These are phyloP conservation scores for Isabelozyma gotoi DNA, from an alignment of 805 yeast genomes.

Conservation along the genomic window DNA sequence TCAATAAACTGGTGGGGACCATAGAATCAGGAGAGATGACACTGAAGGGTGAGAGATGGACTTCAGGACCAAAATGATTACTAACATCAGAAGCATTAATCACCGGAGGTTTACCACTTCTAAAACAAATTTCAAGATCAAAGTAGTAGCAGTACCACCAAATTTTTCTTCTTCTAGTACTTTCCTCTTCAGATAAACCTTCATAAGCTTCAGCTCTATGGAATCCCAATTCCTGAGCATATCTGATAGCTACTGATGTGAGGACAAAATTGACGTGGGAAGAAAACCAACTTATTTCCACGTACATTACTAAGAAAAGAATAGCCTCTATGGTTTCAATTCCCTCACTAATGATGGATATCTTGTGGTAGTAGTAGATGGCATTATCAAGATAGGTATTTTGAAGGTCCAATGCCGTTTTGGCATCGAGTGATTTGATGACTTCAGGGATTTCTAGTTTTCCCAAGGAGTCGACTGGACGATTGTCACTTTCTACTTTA, in stretches of 20 bases:
- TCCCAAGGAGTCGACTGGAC: neutral
- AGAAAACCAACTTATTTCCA: constrained; percentile 28
- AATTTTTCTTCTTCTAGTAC: constrained; percentile 20
- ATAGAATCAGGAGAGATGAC: neutral
- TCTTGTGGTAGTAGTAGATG: constrained; percentile 52
- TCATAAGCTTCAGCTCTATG: constrained; percentile 32
- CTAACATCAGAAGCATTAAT: constrained; percentile 32
- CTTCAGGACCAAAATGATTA: neutral
- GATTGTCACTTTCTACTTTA: neutral
- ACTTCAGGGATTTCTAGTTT: neutral
- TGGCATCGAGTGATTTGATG: constrained; percentile 2
- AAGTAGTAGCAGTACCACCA: constrained; percentile 40
- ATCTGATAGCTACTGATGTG: constrained; percentile 32
- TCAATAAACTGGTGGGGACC: neutral
- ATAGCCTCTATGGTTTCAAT: constrained; percentile 51
- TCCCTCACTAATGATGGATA: constrained; percentile 52
- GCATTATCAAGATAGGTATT: constrained; percentile 26
- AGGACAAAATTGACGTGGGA: constrained; percentile 30
- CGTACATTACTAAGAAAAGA: constrained; percentile 43
- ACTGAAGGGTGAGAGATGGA: constrained; percentile 7
- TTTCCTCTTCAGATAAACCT: constrained; percentile 19
- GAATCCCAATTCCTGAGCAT: constrained; percentile 42
- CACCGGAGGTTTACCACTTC: constrained; percentile 41
- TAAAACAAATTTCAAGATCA: constrained; percentile 38
- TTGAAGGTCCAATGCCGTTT: constrained; percentile 12